phyloP scores from a whole-genome alignment of 192 early-diverging fungal genomes.

The Entrophospora sp. region DNA sequence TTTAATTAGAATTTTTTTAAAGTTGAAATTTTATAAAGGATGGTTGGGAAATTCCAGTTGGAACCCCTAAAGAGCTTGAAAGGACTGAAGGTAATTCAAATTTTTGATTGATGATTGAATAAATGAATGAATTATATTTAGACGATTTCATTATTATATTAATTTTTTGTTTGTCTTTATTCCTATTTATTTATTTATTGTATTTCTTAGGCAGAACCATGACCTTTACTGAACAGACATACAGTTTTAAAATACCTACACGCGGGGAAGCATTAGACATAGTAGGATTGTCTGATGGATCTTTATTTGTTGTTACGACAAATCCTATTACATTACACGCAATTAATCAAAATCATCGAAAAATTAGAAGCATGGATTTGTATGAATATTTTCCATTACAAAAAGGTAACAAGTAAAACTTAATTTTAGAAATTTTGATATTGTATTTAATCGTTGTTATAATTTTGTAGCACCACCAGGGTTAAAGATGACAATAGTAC shows the following conservation, averaged over 20 bases:
- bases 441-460: background rate
- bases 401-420: constrained; percentile 13
- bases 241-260: constrained; percentile 55
- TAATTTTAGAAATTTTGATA: background rate
- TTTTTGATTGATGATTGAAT: too few species aligned
- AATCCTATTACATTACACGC: constrained; percentile 53
- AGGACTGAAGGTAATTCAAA: constrained; percentile 41
- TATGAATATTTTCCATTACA: constrained; percentile 67
- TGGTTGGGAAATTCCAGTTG: constrained; percentile 44
- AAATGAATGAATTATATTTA: too few species aligned
- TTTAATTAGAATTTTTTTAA: background rate
- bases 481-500: constrained; percentile 37
- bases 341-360: constrained; percentile 41
- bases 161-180: background rate
- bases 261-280: constrained; percentile 59
- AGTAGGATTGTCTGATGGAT: constrained; percentile 37
- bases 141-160: background rate
- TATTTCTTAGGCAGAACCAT: constrained; percentile 33
- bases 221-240: constrained; percentile 60
- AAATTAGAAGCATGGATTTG: constrained; percentile 45
- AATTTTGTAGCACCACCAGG: constrained; percentile 33
- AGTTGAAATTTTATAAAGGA: constrained; percentile 30
- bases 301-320: constrained; percentile 48
- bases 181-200: background rate
- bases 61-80: constrained; percentile 42